phyloP scores from a whole-genome alignment of 345 rosid genomes.

The Linum trigynum region DNA sequence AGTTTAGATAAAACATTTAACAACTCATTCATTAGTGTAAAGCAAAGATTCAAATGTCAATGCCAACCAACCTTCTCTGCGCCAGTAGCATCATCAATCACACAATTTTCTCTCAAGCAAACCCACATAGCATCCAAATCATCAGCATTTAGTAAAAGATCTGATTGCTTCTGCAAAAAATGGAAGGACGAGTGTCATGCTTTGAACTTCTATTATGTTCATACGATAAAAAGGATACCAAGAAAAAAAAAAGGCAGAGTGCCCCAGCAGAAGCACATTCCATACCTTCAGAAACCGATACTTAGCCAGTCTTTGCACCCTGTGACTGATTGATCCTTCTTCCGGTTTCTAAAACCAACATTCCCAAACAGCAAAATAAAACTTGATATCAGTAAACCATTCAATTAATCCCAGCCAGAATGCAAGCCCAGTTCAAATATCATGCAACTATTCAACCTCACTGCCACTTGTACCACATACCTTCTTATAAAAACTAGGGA shows the following conservation, averaged over 20 bases:
- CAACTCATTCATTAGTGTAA: background rate
- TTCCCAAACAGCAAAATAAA: background rate
- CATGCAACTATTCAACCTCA: background rate
- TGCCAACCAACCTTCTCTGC: conserved; percentile 76
- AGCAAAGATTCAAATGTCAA: background rate
- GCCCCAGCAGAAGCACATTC: background rate
- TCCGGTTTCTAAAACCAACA: conserved; percentile 71
- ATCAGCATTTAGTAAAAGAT: conserved; percentile 86
- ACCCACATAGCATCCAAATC: conserved; percentile 99
- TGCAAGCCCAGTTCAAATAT: background rate
- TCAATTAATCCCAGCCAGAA: background rate
- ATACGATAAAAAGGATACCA: background rate
- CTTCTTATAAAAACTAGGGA: conserved; percentile 96
- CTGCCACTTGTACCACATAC: conserved; percentile 29
- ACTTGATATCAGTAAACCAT: background rate
- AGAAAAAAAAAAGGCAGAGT: background rate
- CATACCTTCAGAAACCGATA: conserved; percentile 82
- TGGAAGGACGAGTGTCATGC: conserved; percentile 10
- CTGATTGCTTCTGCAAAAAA: conserved; percentile 85
- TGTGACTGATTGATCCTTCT: conserved; percentile 89
- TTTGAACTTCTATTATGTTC: background rate
- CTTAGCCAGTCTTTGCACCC: conserved; percentile 90
- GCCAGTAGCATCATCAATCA: conserved; percentile 93
- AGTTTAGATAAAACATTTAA: background rate
- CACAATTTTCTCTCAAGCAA: conserved; percentile 98